A percentile compares a stretch with the other conserved stretches of the same genome.
Evolutionary conservation across 495 filamentous ascomycete genomes (phyloP).

Genomic region (Podospora sp.): DNA sequence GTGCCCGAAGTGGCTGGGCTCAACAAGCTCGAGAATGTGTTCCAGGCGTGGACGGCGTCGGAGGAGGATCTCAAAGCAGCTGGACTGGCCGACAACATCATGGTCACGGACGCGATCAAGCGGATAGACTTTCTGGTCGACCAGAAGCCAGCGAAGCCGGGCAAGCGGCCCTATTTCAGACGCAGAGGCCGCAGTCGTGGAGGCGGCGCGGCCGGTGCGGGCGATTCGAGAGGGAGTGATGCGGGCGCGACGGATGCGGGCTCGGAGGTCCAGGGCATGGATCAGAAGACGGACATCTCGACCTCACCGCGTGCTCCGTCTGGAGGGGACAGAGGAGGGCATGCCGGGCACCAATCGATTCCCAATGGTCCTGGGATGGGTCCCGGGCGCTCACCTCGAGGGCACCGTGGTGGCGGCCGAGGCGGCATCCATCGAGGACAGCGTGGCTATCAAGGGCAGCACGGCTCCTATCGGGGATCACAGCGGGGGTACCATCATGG

Average conservation of each 20-base stretch:
- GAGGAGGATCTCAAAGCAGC: constrained; percentile 52
- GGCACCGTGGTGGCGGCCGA: neutral
- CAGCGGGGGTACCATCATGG: neutral
- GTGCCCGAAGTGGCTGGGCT: constrained; percentile 60
- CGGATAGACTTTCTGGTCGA: constrained; percentile 58
- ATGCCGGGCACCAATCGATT: neutral
- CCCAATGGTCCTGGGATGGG: neutral
- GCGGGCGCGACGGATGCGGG: neutral
- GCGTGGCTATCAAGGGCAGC: neutral
- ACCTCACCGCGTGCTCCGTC: neutral
- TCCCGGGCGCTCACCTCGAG: neutral
- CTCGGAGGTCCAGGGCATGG: neutral
- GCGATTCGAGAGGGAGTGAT: neutral
- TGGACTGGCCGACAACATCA: constrained; percentile 51
- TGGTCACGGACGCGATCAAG: constrained; percentile 60
- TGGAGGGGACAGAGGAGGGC: neutral
- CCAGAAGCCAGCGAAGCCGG: constrained; percentile 38
- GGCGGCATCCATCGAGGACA: neutral
- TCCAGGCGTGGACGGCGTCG: constrained; percentile 64
- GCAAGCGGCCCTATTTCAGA: constrained; percentile 36
- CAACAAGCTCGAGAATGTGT: constrained; percentile 57
- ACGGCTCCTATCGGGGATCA: constrained; percentile 12
- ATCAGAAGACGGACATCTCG: neutral
- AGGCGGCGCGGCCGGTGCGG: neutral
- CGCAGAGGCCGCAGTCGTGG: constrained; percentile 24